Evolutionary conservation across 306 rosid genomes (phyloP).

Genomic region (Heteromeles arbutifolia): DNA sequence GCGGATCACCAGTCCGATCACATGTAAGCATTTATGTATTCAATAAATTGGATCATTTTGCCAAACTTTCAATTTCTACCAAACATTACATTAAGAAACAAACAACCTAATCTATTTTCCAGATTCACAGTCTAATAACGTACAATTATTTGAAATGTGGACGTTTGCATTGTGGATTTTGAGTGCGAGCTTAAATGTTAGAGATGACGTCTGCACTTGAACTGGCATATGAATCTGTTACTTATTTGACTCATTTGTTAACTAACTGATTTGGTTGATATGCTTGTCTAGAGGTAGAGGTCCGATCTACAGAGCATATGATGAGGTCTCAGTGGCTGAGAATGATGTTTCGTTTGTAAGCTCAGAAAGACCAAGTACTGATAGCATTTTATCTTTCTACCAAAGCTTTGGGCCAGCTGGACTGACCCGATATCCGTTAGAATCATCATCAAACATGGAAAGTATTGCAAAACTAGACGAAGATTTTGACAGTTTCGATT

Average conservation of each 20-base stretch:
- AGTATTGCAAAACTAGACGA: background rate
- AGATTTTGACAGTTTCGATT: background rate
- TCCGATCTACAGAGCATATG: background rate
- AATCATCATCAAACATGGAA: background rate
- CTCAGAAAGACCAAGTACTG: slow-evolving; percentile 27
- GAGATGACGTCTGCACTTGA: background rate
- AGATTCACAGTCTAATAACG: background rate
- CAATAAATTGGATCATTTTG: background rate
- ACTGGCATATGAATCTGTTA: background rate
- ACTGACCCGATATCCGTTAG: background rate
- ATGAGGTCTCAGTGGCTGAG: slow-evolving; percentile 7
- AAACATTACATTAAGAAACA: background rate
- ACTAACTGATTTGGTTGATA: background rate
- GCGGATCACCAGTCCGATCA: background rate
- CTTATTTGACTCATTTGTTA: background rate
- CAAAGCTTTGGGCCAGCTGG: slow-evolving; percentile 7
- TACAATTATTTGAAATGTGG: background rate
- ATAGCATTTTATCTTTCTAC: slow-evolving; percentile 21
- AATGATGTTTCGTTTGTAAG: slow-evolving; percentile 11
- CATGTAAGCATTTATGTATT: background rate
- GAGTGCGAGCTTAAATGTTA: no score
- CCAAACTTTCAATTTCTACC: background rate
- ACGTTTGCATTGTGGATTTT: background rate
- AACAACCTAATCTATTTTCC: background rate
- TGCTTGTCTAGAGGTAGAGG: background rate